Percentiles rank a stretch among this genome's conserved stretches.
Evolutionary conservation across 1,284 basidiomycete genomes (phyloP).

Genomic region (Irpex lacteus): DNA sequence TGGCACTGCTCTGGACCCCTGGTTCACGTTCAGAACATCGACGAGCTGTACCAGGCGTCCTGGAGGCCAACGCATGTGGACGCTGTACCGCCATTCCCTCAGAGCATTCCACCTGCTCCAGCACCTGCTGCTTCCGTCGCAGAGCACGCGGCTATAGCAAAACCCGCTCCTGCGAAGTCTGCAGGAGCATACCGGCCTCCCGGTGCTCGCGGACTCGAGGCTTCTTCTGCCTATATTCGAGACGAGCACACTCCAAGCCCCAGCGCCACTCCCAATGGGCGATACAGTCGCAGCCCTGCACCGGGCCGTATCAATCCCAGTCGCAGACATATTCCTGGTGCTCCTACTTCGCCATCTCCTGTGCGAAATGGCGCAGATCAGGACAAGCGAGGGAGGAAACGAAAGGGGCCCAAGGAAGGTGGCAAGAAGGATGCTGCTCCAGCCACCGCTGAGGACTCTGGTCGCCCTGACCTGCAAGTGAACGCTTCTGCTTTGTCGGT

Average conservation of each 20-base stretch:
- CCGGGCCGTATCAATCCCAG: slow-evolving; percentile 40
- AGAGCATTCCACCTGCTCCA: slow-evolving; percentile 73
- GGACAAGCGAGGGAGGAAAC: slow-evolving; percentile 52
- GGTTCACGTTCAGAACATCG: slow-evolving; percentile 72
- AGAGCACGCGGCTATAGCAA: slow-evolving; percentile 32
- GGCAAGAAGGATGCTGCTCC: slow-evolving; percentile 39
- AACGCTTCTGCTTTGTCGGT: slow-evolving; percentile 24
- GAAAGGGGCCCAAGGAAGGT: slow-evolving; percentile 50
- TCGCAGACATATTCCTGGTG: slow-evolving; percentile 66
- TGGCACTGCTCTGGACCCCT: slow-evolving; percentile 92
- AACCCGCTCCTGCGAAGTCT: slow-evolving; percentile 56
- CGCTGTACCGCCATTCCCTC: slow-evolving; percentile 69
- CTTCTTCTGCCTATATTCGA: slow-evolving; percentile 83
- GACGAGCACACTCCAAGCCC: slow-evolving; percentile 70
- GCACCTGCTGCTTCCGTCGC: slow-evolving; percentile 61
- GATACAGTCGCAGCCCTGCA: slow-evolving; percentile 58
- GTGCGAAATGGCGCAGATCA: slow-evolving; percentile 35
- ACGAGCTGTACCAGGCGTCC: slow-evolving; percentile 86
- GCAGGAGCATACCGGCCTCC: slow-evolving; percentile 89
- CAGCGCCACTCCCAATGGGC: slow-evolving; percentile 57
- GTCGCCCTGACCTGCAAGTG: slow-evolving; percentile 31
- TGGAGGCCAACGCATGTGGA: slow-evolving; percentile 81
- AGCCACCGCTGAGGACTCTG: slow-evolving; percentile 20
- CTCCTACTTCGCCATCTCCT: slow-evolving; percentile 49
- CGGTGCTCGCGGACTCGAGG: slow-evolving; percentile 84